phyloP scores from a whole-genome alignment of 345 rosid genomes.

The Gossypium rotundifolium region DNA sequence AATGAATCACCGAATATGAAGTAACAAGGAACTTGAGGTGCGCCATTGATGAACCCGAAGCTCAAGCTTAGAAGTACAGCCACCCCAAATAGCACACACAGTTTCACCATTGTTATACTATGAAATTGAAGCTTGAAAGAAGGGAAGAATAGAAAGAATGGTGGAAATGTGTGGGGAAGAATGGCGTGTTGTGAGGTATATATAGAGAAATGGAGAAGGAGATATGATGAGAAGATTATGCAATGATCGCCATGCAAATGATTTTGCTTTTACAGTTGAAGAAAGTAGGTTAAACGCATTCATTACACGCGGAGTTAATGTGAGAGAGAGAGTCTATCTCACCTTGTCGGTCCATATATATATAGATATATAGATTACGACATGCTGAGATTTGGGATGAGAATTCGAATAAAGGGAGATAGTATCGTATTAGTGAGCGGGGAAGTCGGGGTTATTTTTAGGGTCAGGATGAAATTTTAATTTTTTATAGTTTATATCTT shows the following conservation, averaged over 20 bases:
- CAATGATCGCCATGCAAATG: neutral
- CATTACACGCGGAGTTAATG: slow-evolving; percentile 32
- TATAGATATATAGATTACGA: no score
- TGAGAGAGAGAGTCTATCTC: slow-evolving; percentile 1
- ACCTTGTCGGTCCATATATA: neutral
- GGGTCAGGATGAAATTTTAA: no score
- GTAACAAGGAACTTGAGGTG: slow-evolving; percentile 71
- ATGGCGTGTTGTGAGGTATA: slow-evolving; percentile 8
- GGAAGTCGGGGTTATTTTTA: no score
- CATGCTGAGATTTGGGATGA: no score
- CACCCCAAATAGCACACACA: slow-evolving; percentile 17
- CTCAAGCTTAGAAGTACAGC: slow-evolving; percentile 15
- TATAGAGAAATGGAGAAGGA: slow-evolving; percentile 15
- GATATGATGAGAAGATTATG: neutral
- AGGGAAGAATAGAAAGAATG: neutral
- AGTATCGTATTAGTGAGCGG: neutral
- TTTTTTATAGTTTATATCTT: no score
- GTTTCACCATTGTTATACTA: slow-evolving; percentile 25
- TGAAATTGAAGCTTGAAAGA: neutral
- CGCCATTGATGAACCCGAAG: slow-evolving; percentile 23
- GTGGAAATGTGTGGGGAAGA: neutral
- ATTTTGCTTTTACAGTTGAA: slow-evolving; percentile 22
- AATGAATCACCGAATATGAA: slow-evolving; percentile 86
- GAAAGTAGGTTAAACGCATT: slow-evolving; percentile 25
- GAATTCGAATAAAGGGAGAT: neutral